These are phyloP conservation scores for Nakazawaea peltata DNA, from an alignment of 805 yeast species.

Conservation along the genomic window DNA sequence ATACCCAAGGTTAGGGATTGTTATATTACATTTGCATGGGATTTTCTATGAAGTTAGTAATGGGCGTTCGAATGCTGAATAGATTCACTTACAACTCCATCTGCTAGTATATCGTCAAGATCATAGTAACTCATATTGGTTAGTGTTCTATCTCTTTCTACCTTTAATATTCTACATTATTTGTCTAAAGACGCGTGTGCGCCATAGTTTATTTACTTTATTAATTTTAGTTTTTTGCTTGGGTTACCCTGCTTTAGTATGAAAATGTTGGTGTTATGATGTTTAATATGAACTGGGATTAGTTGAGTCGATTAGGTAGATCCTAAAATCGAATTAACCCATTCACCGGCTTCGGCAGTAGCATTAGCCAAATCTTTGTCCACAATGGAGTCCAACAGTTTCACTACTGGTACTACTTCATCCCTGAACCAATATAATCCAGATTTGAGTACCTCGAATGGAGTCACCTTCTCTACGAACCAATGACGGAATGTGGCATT, in stretches of 20 bases:
- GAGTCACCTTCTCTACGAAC: background rate
- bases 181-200: too few species aligned
- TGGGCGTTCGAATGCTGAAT: background rate
- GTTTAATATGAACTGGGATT: too few species aligned
- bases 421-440: conserved; percentile 5
- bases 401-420: conserved; percentile 2
- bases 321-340: too few species aligned
- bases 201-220: too few species aligned
- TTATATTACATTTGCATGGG: conserved; percentile 71
- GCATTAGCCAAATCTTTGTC: background rate
- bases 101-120: conserved; percentile 68
- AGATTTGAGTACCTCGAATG: conserved; percentile 1
- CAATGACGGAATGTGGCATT: background rate
- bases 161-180: too few species aligned
- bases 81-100: conserved; percentile 35
- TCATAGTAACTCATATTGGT: conserved; percentile 60
- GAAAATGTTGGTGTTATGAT: background rate
- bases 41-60: conserved; percentile 32
- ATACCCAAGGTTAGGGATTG: conserved; percentile 84
- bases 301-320: too few species aligned
- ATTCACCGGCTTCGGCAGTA: conserved; percentile 2
- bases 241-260: background rate
- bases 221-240: too few species aligned
- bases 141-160: too few species aligned
- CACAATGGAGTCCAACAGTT: background rate